phyloP scores from a whole-genome alignment of 2,329 filamentous ascomycete genomes.

The Didymella lethalis region DNA sequence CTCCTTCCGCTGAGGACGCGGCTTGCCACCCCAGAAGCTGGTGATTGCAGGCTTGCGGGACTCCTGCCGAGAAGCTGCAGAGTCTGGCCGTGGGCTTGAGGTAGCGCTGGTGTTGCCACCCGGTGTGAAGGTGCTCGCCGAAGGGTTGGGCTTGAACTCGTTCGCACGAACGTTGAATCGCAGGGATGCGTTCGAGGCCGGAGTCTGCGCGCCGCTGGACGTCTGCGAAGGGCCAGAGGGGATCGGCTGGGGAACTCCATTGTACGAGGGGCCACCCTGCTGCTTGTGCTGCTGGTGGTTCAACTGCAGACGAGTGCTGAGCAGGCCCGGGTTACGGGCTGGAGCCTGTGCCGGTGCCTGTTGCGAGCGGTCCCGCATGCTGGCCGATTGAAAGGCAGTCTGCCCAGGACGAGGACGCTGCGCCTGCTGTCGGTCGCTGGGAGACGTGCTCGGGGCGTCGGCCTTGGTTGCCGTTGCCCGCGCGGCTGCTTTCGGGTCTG shows the following conservation, averaged over 20 bases:
- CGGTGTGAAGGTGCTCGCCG: constrained; percentile 82
- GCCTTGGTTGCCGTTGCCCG: constrained; percentile 49
- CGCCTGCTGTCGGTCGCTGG: constrained; percentile 57
- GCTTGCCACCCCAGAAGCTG: constrained; percentile 67
- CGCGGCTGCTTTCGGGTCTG: constrained; percentile 43
- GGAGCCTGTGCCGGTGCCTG: constrained; percentile 52
- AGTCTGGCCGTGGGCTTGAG: constrained; percentile 73
- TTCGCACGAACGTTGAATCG: constrained; percentile 69
- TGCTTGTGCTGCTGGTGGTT: constrained; percentile 62
- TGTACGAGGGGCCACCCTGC: constrained; percentile 50
- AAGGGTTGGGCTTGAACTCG: constrained; percentile 87
- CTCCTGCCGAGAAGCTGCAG: constrained; percentile 44
- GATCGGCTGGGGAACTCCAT: constrained; percentile 63
- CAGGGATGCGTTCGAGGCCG: constrained; percentile 60
- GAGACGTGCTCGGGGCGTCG: constrained; percentile 42
- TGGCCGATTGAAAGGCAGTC: constrained; percentile 54
- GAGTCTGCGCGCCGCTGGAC: constrained; percentile 61
- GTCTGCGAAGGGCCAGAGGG: constrained; percentile 71
- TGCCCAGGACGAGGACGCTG: constrained; percentile 54
- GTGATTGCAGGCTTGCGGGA: constrained; percentile 49
- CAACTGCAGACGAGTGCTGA: constrained; percentile 61
- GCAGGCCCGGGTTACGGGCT: constrained; percentile 54
- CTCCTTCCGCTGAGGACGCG: constrained; percentile 68
- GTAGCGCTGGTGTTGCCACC: constrained; percentile 67
- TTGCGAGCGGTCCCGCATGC: constrained; percentile 52